phyloP scores from a whole-genome alignment of 2,329 filamentous ascomycete genomes.

The Xylariaceae sp. region DNA sequence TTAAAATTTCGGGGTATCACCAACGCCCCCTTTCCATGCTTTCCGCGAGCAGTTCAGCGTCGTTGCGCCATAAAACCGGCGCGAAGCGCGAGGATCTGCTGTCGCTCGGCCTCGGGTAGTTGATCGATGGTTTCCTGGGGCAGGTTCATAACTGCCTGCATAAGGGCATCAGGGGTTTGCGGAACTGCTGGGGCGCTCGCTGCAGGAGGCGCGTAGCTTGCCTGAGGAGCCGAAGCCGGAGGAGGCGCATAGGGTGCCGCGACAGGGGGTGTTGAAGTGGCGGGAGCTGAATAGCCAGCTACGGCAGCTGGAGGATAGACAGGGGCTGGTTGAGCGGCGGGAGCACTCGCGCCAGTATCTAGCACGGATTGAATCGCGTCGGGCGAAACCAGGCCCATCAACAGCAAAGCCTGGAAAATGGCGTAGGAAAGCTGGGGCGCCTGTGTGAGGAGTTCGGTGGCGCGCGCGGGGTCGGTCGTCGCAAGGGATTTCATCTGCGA shows the following conservation, averaged over 20 bases:
- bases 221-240: slow-evolving; percentile 31
- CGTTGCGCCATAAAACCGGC: slow-evolving; percentile 46
- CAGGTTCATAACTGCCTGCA: slow-evolving; percentile 76
- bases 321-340: slow-evolving; percentile 34
- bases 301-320: slow-evolving; percentile 35
- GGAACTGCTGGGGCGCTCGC: slow-evolving; percentile 36
- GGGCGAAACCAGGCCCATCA: slow-evolving; percentile 88
- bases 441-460: slow-evolving; percentile 78
- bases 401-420: slow-evolving; percentile 86
- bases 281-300: slow-evolving; percentile 35
- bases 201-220: slow-evolving; percentile 39
- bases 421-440: slow-evolving; percentile 92
- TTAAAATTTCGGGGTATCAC: background rate
- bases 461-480: slow-evolving; percentile 73
- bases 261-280: slow-evolving; percentile 47
- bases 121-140: slow-evolving; percentile 74
- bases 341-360: slow-evolving; percentile 47
- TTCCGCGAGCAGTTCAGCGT: slow-evolving; percentile 6
- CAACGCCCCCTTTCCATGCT: background rate
- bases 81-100: slow-evolving; percentile 73
- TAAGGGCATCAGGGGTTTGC: slow-evolving; percentile 63
- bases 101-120: slow-evolving; percentile 67
- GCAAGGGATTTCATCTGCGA: slow-evolving; percentile 90
- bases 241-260: slow-evolving; percentile 44
- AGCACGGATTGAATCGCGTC: slow-evolving; percentile 76